Base-by-base conservation (phyloP, 148 eudicot species). In the Gaultheria prostrata region DNA sequence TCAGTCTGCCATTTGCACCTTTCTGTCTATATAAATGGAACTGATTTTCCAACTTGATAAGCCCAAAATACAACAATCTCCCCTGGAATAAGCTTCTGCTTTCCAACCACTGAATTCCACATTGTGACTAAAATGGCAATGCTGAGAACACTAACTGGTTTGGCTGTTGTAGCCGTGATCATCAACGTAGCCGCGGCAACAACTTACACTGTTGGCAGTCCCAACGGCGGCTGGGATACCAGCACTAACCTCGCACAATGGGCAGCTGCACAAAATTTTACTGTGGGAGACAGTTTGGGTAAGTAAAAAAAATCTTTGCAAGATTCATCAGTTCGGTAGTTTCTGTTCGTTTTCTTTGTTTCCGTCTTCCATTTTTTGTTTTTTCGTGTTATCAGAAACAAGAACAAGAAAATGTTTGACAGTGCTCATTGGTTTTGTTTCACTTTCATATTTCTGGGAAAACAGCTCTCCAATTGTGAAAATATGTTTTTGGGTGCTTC, bases 201-300 rank as follows among this genome's bases (percentile, higher is more conserved):
- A 17, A 82, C 65, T 45, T 48, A 81, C 77, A 79, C 80, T 0
- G 91, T 89, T 2, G 91, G 91, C n/a, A 70, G 65, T 48, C 84
- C 91, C 1, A 33, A 4, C 15, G 89, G 91, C 15, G 81, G 84
- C 15, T 89, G 91, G 91, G 91, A 89, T 61, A 71, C 67, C 45
- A 70, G 32, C 30, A 85, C 82, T 35, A 51, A 87, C 72, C 35
- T 89, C 28, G 35, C 79, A 71, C 15, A 77, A 67, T 89, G 89
- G 91, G 67, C 79, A 0, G 63, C 85, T 9, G 17, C 85, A 3
- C 65, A 82, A 6, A 24, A 32, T 0, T 87, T 89, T 28, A 13
- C 43, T 1, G 54, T 32, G 51, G 89, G 88, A n/a, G 89, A 89
- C 79, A 84, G 53, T 46, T 49, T 89, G 67, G 72, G 91, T 89